Conservation (phyloP, 441 rosid genomes). For the Croton setiger region DNA sequence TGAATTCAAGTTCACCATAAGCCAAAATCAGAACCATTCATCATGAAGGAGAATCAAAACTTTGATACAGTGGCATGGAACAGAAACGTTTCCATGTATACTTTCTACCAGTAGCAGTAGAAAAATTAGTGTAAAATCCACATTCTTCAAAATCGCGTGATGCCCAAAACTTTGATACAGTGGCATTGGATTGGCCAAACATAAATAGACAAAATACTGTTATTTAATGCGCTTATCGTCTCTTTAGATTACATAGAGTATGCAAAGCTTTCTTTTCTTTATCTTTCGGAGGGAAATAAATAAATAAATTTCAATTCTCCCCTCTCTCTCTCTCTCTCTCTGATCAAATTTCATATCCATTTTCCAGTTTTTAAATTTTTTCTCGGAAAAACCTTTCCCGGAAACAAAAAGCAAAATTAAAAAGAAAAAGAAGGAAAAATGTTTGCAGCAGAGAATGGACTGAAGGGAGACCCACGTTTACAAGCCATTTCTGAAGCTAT, state of each 20-base stretch:
- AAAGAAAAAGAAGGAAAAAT: constrained; percentile 12
- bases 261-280: constrained; percentile 15
- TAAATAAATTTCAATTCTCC: too few relatives aligned
- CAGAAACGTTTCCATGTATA: too few relatives aligned
- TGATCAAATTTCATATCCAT: constrained; percentile 8
- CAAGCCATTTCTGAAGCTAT: constrained; percentile 75
- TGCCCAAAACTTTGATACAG: neutral
- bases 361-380: neutral
- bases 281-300: constrained; percentile 14
- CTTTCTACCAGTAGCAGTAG: too few relatives aligned
- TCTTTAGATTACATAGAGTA: constrained; percentile 27
- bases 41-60: too few relatives aligned
- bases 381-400: neutral
- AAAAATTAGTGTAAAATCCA: neutral
- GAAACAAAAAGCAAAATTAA: neutral
- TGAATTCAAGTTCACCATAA: too few relatives aligned
- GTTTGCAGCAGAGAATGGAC: constrained; percentile 72
- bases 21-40: too few relatives aligned
- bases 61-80: too few relatives aligned
- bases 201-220: constrained; percentile 32
- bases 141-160: constrained; percentile 18
- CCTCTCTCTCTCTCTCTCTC: neutral
- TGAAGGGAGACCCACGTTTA: constrained; percentile 72
- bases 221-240: constrained; percentile 28
- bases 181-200: constrained; percentile 42